Evolutionary conservation across 2,329 filamentous ascomycete genomes (phyloP), one percentile per base, ranked within the genome.

Genomic region (Clarireedia sp.): DNA sequence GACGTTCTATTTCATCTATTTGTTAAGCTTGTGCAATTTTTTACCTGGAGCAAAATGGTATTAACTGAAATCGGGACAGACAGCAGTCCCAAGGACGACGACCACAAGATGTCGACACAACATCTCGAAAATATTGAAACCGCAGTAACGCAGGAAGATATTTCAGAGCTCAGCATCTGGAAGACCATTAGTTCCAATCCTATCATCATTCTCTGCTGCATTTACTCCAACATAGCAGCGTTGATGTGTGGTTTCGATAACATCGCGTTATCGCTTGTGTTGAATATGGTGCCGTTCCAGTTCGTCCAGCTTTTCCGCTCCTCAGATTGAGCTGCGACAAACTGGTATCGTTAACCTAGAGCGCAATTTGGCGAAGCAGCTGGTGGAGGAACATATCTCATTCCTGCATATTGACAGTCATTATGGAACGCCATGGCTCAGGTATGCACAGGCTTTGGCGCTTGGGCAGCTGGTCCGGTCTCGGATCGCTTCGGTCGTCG

Each of bases 221-320:
- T 50, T 21, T 50, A 50, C 38, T 37, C 48, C 19, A 50, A 50
- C 17, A 43, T 51, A 26, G 37, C 38, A 8, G 49, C 49, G 7
- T 24, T 43, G 23, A 51, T 45, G 26, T 45, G 36, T 16, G 37
- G 49, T 10, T 51, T 51, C 37, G 37, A 43, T 16, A 51, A 44
- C 7, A 51, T 51, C n/a, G 37, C 49, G 4, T 16, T 51, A 2
- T 50, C 19, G 6, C 48, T 50, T n/a, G 36, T 19, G 9, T 41
- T 50, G 36, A 38, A 40, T 10, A 41, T 50, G 48, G 14, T 50
- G 10, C 36, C 48, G n/a, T 38, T 50, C 19, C 48, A 50, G 48
- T 50, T 10, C 23, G 48, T 40, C 23, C 14, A 10, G 4, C 24
- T 14, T 10, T 8, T 9, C 10, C 10, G 10, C 29, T 8, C 29